These are phyloP conservation scores for Biancaea sappan DNA, from an alignment of 306 rosid genomes.

Conservation along the genomic window DNA sequence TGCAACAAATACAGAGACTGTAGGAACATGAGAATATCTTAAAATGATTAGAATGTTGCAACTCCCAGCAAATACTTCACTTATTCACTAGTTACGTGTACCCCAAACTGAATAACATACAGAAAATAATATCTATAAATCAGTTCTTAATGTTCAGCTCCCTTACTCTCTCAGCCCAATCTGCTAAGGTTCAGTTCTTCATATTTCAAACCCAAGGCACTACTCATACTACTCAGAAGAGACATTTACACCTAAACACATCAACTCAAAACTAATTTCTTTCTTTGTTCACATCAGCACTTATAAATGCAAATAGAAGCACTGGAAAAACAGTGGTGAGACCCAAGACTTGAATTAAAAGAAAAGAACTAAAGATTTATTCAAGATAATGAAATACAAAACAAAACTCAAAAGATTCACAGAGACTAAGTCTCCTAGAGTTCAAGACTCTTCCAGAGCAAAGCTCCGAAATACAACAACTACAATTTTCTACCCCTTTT, in stretches of 20 bases:
- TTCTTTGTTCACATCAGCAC: background rate
- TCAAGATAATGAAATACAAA: too few relatives aligned
- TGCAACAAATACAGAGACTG: background rate
- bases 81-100: background rate
- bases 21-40: background rate
- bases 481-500: too few relatives aligned
- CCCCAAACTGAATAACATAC: background rate
- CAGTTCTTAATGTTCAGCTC: background rate
- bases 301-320: background rate
- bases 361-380: too few relatives aligned
- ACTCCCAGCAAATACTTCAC: background rate
- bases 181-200: background rate
- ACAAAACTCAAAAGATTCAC: too few relatives aligned
- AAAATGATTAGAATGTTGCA: background rate
- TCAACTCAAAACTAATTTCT: background rate
- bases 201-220: background rate
- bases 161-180: background rate
- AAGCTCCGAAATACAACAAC: too few relatives aligned
- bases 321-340: too few relatives aligned
- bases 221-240: background rate
- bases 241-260: background rate
- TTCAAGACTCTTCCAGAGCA: too few relatives aligned
- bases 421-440: too few relatives aligned
- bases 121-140: background rate
- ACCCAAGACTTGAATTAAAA: too few relatives aligned